Evolutionary conservation across 768 basidiomycete species (phyloP), one percentile per base, ranked within the genome.

Genomic region (Pulveroboletus ravenelii): DNA sequence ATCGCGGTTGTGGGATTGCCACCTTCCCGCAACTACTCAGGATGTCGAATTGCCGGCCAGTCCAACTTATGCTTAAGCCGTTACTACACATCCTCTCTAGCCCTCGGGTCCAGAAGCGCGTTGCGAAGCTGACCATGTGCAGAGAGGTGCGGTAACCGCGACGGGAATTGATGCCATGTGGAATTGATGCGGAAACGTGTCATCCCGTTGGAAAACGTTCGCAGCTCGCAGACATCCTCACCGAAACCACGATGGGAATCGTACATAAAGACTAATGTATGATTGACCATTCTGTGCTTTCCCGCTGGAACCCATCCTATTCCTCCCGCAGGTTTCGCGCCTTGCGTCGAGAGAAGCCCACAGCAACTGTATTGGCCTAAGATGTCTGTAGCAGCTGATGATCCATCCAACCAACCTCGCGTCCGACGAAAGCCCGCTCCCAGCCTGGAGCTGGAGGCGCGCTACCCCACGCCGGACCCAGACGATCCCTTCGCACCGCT

Each of bases 401-500:
- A 66, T 47, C 45, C 64, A 8, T 47, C 66, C 46, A 41, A 45
- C 45, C 66, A 68, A 47, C 20, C 58, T 3, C 66, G 67, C 2
- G 52, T 70, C 18, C 62, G 67, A 42, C 79, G 84, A 48, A 85
- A 85, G 59, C 82, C 80, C 6, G 70, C 80, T 3, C 84, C 83
- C 6, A 62, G 69, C 41, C 71, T 81, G 48, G 76, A 77, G 44
- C 64, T 75, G 57, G 73, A 77, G 10, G 61, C 73, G 47, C 73
- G 79, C 36, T 88, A 87, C 63, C 86, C 86, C 5, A 66, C 72
- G 2, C 84, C 84, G 29, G 86, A 88, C 66, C 84, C 84, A 18
- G 62, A 60, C 15, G 84, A 88, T 62, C 86, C 86, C 2, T 87
- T 87, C 55, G 85, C 81, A 6, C 79, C 86, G 0, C 77, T 88